Evolutionary conservation across 2,329 filamentous ascomycete genomes (phyloP), one percentile per base, ranked within the genome.

Genomic region (Xylaria sp.): DNA sequence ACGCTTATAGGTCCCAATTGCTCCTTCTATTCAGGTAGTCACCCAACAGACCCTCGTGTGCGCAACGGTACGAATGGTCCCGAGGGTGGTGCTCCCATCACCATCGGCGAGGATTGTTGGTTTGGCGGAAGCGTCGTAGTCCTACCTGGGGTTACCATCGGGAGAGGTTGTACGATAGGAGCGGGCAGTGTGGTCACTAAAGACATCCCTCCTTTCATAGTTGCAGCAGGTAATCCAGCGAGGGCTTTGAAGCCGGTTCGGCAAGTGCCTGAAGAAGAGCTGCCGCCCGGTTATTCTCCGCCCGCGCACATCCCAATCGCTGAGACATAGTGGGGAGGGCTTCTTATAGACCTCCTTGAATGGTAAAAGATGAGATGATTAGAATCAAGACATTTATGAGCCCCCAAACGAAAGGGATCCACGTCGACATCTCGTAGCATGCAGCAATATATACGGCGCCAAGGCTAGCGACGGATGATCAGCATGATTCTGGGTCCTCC

Each of bases 381-480:
- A 98, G 83, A 36, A 97, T 87, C 56, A 97, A 80, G 10, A 95
- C 90, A 79, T 94, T 97, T 79, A 95, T 91, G 77, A 93, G 86
- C 0, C 90, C 93, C 94, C 94, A 97, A 25, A 94, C 87, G 76
- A 96, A 92, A 0, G 94, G 94, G 61, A 97, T 92, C 94, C 94
- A 97, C 0, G 94, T 97, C 55, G 94, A 95, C 94, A 97, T 96
- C 75, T 90, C 86, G 78, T 95, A 97, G 80, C 91, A 93, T 52
- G 94, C 94, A 2, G 91, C 88, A 74, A 90, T 88, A 78, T 97
- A 97, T 43, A 95, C 88, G 9, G 91, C 92, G 13, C 92, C 93
- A 23, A 97, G 83, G 58, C 92, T 94, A 71, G 33, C 25, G 25
- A 62, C 23, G 28, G 12, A 48, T 25, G 60, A 62, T 73, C 54